Evolutionary conservation across 805 yeast genomes (phyloP).

Genomic region (Candida hungchunana): DNA sequence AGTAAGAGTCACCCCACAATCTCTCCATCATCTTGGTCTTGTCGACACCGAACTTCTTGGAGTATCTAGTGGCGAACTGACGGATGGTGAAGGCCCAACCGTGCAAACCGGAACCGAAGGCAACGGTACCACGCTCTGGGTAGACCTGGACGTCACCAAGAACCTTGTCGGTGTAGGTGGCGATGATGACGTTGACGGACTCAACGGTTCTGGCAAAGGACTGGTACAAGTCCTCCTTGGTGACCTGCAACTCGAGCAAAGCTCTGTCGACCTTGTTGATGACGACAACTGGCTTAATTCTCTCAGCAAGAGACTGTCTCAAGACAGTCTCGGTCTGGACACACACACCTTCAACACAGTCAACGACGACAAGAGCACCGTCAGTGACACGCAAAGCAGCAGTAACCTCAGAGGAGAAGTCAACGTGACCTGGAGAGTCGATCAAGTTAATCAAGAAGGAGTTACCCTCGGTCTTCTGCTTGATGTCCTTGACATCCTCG

Average conservation of each 20-base stretch:
- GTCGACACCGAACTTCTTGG: constrained; percentile 99
- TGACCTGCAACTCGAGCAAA: constrained; percentile 95
- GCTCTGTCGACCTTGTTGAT: constrained; percentile 99
- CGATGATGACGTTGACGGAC: constrained; percentile 97
- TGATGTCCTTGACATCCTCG: constrained; percentile 85
- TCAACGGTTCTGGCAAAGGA: constrained; percentile 98
- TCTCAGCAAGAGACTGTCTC: constrained; percentile 98
- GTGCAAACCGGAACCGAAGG: constrained; percentile 99
- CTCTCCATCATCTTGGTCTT: constrained; percentile 96
- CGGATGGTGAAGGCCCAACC: constrained; percentile 99
- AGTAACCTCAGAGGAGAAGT: constrained; percentile 99
- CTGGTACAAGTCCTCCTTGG: constrained; percentile 98
- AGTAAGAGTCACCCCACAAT: constrained; percentile 99
- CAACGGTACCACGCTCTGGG: constrained; percentile 99
- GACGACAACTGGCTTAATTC: constrained; percentile 98
- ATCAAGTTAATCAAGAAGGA: constrained; percentile 96
- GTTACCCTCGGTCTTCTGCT: constrained; percentile 81
- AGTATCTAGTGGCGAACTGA: constrained; percentile 96
- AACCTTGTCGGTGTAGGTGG: constrained; percentile 87
- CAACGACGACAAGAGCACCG: constrained; percentile 99
- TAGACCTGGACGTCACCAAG: constrained; percentile 97
- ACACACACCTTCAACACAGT: constrained; percentile 99
- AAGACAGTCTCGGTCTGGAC: constrained; percentile 99
- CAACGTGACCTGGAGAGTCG: constrained; percentile 99
- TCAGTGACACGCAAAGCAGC: constrained; percentile 99